Base-by-base conservation (phyloP, 352 stramenopile species). In the Phytophthora pistaciae region DNA sequence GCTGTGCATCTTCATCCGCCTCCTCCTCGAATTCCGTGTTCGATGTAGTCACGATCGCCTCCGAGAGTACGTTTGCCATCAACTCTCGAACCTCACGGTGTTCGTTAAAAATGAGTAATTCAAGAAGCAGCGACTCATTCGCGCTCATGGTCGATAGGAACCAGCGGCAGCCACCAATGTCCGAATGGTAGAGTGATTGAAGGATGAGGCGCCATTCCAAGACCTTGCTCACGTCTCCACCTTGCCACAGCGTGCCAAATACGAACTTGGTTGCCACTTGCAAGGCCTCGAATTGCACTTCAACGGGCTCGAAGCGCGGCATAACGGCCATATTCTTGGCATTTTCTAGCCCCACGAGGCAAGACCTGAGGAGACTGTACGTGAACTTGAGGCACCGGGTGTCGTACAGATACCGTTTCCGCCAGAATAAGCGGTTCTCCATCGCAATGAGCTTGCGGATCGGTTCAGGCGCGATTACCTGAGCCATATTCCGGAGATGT, bases 231-330 rank as follows among this genome's bases (percentile, higher is more conserved):
- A 94, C 76, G 63, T 95, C 79, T 2, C 84, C 85, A n/a, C 78
- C 88, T 71, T 96, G 91, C 89, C 85, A 96, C 25, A 96, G 58
- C 13, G 91, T 97, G 21, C 91, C 91, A 64, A 96, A 97, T 5
- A 95, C 88, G 69, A 96, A 97, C 57, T 88, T 90, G 11, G 88
- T 95, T 6, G 85, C 86, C 23, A 94, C 83, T 70, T 95, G 87
- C 23, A 97, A 74, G 5, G 87, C 90, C 40, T 92, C 74, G 9
- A 92, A 80, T 25, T 90, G 87, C 13, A 82, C 83, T 49, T 94
- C 88, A 6, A 84, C 75, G 0, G 87, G 85, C 27, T 91, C 87
- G 46, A 91, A 92, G 18, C 64, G 74, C 7, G 81, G 82, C 38
- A 88, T 68, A 11, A 86, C 64, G 9, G 74, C 78, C 63, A 77